These are phyloP conservation scores for Pseudonectria buxi DNA, from an alignment of 2,329 filamentous ascomycete species.

Conservation along the genomic window DNA sequence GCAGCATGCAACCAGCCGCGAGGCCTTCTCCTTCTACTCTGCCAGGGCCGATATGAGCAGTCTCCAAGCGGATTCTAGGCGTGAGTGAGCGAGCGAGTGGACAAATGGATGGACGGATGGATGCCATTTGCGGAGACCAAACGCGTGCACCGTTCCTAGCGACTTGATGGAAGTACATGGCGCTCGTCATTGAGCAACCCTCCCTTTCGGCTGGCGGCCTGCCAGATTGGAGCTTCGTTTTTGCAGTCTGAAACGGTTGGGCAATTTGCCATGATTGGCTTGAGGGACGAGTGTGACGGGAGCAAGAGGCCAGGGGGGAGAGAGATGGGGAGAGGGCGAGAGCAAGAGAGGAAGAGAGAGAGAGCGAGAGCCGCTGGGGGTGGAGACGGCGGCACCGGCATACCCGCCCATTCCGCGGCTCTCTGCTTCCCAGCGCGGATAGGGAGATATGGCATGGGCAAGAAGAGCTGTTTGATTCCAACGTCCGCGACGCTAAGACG, in stretches of 20 bases:
- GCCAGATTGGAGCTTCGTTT: slow-evolving; percentile 3
- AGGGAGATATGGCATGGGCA: slow-evolving; percentile 15
- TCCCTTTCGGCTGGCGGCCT: slow-evolving; percentile 4
- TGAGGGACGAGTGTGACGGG: slow-evolving; percentile 19
- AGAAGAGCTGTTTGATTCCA: slow-evolving; percentile 18
- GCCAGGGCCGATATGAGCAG: slow-evolving; percentile 15
- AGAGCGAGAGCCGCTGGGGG: slow-evolving; percentile 7
- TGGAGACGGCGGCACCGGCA: slow-evolving; percentile 12
- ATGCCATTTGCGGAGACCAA: slow-evolving; percentile 6
- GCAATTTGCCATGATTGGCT: slow-evolving; percentile 8
- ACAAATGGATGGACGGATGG: slow-evolving; percentile 1
- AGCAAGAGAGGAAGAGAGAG: slow-evolving; percentile 9
- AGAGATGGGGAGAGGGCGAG: too few relatives aligned
- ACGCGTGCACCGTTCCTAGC: slow-evolving; percentile 7
- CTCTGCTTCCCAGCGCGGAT: slow-evolving; percentile 13
- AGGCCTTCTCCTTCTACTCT: slow-evolving; percentile 13
- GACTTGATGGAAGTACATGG: slow-evolving; percentile 3
- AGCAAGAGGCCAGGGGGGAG: neutral
- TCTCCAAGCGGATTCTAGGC: slow-evolving; percentile 10
- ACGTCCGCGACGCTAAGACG: slow-evolving; percentile 8
- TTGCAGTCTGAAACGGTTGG: slow-evolving; percentile 7
- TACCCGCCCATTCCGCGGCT: slow-evolving; percentile 14
- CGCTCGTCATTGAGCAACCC: slow-evolving; percentile 3
- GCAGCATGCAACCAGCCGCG: slow-evolving; percentile 20
- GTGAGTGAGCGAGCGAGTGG: too few relatives aligned